Conservation (phyloP, 306 rosid species). For the Cicer judaicum region DNA sequence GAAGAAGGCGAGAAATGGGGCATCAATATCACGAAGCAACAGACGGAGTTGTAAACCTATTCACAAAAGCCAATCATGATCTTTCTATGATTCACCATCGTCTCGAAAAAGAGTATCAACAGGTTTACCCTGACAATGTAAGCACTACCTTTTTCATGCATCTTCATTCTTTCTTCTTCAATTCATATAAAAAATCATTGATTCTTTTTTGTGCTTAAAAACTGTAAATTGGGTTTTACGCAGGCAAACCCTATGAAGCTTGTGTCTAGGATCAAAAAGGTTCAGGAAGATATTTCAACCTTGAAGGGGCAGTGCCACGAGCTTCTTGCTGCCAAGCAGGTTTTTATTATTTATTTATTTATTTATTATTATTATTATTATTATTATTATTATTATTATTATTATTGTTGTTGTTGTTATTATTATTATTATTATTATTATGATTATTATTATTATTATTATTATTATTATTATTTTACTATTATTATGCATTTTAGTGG, state of each 20-base stretch:
- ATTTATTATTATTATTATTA: too few species aligned
- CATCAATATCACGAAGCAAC: constrained; percentile 63
- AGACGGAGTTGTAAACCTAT: constrained; percentile 68
- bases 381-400: too few species aligned
- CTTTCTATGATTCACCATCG: constrained; percentile 57
- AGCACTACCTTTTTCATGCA: constrained; percentile 21
- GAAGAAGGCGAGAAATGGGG: constrained; percentile 50
- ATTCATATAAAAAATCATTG: background rate
- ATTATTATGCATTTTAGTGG: background rate
- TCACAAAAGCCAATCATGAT: constrained; percentile 83
- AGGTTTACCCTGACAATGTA: constrained; percentile 76
- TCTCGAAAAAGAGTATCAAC: constrained; percentile 86
- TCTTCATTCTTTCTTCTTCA: background rate
- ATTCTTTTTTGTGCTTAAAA: background rate
- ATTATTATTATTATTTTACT: too few species aligned
- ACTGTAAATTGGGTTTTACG: constrained; percentile 11
- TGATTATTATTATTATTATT: too few species aligned
- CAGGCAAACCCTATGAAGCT: constrained; percentile 89
- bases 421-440: too few species aligned
- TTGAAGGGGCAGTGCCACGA: constrained; percentile 82
- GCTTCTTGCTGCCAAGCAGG: constrained; percentile 91
- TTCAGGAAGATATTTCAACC: constrained; percentile 68
- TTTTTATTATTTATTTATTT: background rate
- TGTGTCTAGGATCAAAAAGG: constrained; percentile 76
- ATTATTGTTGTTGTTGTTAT: background rate